These are phyloP conservation scores for Alternaria triticimaculans DNA, from an alignment of 2,329 filamentous ascomycete species.

Conservation along the genomic window DNA sequence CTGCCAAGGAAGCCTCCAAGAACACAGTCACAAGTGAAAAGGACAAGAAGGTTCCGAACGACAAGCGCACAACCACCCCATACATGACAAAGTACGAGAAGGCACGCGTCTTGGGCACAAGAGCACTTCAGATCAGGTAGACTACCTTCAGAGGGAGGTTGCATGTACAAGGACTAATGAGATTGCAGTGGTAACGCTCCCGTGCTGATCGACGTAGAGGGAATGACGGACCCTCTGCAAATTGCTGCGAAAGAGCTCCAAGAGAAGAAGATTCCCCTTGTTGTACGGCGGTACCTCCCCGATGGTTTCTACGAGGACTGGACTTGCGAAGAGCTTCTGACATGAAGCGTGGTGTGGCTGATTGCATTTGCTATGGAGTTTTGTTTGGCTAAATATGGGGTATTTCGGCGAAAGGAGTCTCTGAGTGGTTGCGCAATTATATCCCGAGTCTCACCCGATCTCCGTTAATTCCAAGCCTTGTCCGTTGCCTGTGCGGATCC, in stretches of 20 bases:
- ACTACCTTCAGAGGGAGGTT: constrained; percentile 30
- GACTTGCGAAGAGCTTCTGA: constrained; percentile 93
- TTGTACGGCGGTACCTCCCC: constrained; percentile 92
- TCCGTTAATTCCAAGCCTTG: constrained; percentile 31
- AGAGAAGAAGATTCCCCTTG: constrained; percentile 98
- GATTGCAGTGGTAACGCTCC: constrained; percentile 88
- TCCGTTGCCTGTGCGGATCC: constrained; percentile 39
- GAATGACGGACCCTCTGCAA: constrained; percentile 95
- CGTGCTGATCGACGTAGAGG: constrained; percentile 93
- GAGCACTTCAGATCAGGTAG: constrained; percentile 94
- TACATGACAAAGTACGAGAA: constrained; percentile 99
- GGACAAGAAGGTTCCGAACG: constrained; percentile 88
- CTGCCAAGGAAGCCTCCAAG: constrained; percentile 50
- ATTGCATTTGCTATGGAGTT: constrained; percentile 47
- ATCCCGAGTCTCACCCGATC: constrained; percentile 47
- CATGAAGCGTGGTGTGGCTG: constrained; percentile 27
- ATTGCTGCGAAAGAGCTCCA: constrained; percentile 97
- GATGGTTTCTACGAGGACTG: constrained; percentile 99
- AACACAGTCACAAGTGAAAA: constrained; percentile 65
- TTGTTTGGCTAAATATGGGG: constrained; percentile 34
- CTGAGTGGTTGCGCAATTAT: constrained; percentile 31
- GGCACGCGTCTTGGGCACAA: constrained; percentile 89
- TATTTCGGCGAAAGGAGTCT: constrained; percentile 46
- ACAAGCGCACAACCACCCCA: constrained; percentile 88
- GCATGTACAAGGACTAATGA: constrained; percentile 20